Conservation (phyloP, 2,329 filamentous ascomycete species). For the Cryoendolithus antarcticus region DNA sequence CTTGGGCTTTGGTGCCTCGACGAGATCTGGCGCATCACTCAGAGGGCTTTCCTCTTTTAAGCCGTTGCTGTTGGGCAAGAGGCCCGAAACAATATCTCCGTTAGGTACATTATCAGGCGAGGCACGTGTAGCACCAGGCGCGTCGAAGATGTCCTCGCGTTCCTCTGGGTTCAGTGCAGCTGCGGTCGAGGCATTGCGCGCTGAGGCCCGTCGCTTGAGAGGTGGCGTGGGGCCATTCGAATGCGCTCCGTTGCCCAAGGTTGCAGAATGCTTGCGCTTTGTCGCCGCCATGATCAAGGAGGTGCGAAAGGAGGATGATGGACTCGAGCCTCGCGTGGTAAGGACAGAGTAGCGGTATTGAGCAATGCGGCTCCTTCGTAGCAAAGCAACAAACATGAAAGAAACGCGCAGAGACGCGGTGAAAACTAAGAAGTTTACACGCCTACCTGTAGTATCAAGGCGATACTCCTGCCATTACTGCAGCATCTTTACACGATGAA, state of each 20-base stretch:
- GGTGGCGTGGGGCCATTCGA: conserved; percentile 9
- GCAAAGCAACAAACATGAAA: conserved; percentile 5
- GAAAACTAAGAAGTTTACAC: no score
- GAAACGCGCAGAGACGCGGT: no score
- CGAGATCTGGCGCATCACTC: conserved; percentile 24
- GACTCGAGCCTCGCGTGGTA: neutral
- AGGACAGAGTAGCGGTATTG: neutral
- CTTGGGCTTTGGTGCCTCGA: conserved; percentile 14
- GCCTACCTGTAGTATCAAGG: no score
- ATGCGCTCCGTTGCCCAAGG: conserved; percentile 3
- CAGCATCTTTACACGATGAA: no score
- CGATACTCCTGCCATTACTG: no score
- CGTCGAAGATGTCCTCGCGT: conserved; percentile 31
- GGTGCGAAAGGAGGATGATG: neutral
- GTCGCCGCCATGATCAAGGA: conserved; percentile 12
- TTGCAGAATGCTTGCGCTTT: conserved; percentile 15
- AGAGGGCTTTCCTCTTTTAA: conserved; percentile 19
- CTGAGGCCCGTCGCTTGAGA: conserved; percentile 9
- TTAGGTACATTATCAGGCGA: conserved; percentile 31
- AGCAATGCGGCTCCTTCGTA: neutral
- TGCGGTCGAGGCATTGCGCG: conserved; percentile 6
- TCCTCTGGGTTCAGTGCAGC: conserved; percentile 17
- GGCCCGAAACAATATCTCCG: conserved; percentile 16
- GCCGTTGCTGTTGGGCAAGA: conserved; percentile 12
- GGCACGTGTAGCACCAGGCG: conserved; percentile 28